phyloP scores from a whole-genome alignment of 805 yeast genomes.

The Sugiyamaella marilandica region DNA sequence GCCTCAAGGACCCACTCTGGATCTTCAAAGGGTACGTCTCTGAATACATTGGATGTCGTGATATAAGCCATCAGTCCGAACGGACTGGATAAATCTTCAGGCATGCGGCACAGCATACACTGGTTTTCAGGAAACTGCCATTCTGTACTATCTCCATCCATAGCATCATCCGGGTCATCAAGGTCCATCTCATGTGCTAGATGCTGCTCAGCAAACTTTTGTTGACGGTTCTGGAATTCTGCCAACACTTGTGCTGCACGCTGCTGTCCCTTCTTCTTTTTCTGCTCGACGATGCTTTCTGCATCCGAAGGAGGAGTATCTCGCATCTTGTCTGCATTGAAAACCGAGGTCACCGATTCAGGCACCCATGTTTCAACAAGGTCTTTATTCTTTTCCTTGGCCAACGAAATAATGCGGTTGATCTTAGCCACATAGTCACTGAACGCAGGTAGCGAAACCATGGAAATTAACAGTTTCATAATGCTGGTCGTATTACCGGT shows the following conservation, averaged over 20 bases:
- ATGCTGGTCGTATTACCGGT: not conserved
- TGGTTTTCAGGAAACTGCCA: slow-evolving; percentile 72
- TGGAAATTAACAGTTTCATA: not conserved
- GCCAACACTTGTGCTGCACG: slow-evolving; percentile 70
- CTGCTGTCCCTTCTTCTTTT: slow-evolving; percentile 63
- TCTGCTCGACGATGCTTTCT: slow-evolving; percentile 37
- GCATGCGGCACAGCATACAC: slow-evolving; percentile 80
- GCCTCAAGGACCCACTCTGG: slow-evolving; percentile 62
- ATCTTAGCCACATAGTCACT: slow-evolving; percentile 6
- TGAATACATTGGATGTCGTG: slow-evolving; percentile 52
- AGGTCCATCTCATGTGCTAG: slow-evolving; percentile 32
- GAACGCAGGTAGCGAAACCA: not conserved
- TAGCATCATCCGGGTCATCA: slow-evolving; percentile 33
- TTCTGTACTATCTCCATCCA: slow-evolving; percentile 26
- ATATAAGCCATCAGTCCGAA: slow-evolving; percentile 72
- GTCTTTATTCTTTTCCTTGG: slow-evolving; percentile 22
- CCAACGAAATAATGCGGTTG: slow-evolving; percentile 1
- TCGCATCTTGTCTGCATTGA: slow-evolving; percentile 42
- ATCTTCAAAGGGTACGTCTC: slow-evolving; percentile 60
- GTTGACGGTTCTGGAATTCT: slow-evolving; percentile 74
- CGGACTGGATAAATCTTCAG: slow-evolving; percentile 56
- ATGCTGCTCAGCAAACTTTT: slow-evolving; percentile 59
- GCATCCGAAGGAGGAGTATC: slow-evolving; percentile 4
- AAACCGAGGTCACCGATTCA: slow-evolving; percentile 41
- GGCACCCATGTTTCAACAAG: not conserved